Evolutionary conservation across 805 yeast species (phyloP).

Genomic region (Nematodospora valgi): DNA sequence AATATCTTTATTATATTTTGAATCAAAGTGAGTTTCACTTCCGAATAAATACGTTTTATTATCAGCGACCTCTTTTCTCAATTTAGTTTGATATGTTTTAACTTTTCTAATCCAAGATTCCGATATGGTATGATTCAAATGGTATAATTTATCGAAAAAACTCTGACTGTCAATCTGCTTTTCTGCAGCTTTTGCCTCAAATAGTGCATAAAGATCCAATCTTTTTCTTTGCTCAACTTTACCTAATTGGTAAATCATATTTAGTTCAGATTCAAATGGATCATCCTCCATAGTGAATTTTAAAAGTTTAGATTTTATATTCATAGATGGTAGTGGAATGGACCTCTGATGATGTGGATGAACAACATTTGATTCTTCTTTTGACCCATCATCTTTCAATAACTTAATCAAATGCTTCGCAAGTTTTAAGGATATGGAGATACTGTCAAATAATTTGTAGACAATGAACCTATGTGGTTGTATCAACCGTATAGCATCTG

Average conservation of each 20-base stretch:
- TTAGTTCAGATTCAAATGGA: constrained; percentile 39
- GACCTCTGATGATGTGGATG: constrained; percentile 30
- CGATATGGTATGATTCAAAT: constrained; percentile 47
- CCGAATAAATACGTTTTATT: constrained; percentile 36
- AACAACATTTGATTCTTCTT: constrained; percentile 17
- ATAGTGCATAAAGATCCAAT: constrained; percentile 24
- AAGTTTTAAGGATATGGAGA: constrained; percentile 31
- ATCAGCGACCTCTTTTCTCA: constrained; percentile 37
- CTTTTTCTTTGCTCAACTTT: constrained; percentile 38
- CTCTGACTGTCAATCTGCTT: constrained; percentile 15
- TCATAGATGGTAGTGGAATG: constrained; percentile 25
- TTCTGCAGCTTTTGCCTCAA: constrained; percentile 14
- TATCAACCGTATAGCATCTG: constrained; percentile 27
- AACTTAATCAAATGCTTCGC: constrained; percentile 30
- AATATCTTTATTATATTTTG: constrained; percentile 20
- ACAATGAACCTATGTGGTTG: constrained; percentile 40
- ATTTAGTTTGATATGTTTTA: constrained; percentile 37
- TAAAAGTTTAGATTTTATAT: constrained; percentile 22
- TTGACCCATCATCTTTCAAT: constrained; percentile 14
- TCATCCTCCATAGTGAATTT: constrained; percentile 41
- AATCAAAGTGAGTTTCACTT: constrained; percentile 21
- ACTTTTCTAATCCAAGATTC: constrained; percentile 72
- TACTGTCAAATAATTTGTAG: constrained; percentile 35
- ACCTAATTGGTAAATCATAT: constrained; percentile 42
- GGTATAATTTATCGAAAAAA: constrained; percentile 22